Base-by-base conservation (phyloP, 2,329 filamentous ascomycete species). In the Colletotrichum sp. region DNA sequence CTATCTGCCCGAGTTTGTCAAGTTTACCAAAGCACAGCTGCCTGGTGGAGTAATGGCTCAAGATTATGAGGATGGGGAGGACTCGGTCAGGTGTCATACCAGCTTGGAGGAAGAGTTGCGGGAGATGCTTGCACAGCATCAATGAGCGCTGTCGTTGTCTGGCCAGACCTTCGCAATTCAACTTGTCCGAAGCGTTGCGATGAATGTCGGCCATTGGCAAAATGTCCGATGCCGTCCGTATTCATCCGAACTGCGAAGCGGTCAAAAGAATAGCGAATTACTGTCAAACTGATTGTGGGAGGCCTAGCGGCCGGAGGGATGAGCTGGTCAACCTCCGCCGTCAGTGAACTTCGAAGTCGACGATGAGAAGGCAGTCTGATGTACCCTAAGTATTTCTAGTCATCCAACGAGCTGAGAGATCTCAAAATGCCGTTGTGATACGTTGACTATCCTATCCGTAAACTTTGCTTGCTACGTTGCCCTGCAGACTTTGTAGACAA, bases 101-200 rank as follows among this genome's bases (percentile, higher is more conserved):
- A 79, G 82, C 27, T 39, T 84, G 71, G 78, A 79, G 11, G 81
- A 82, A 29, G 77, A 76, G 8, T 55, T 83, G 12, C 22, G 44
- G n/a, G 29, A 32, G 44, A 34, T 36, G 29, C 3, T 64, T 3
- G 25, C 6, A 57, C 22, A 19, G 1, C 27, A 29, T 7, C 1
- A 29, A 13, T 59, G 25, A 59, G 3, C 44, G 11, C 9, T 19
- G 9, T 49, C 9, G 11, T 4, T 22, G 11, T 12, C n/a, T 2
- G 0, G 19, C 6, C 19, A 52, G n/a, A 22, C 6, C 6, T 22
- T 29, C 2, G 0, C 27, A 59, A 27, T 29, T 19, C 25, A 29
- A 0, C 15, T 3, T 59, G 15, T 2, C 13, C 15, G 3, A 29
- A 59, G 55, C 1, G 5, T 27, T 0, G 55, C 22, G 13, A 16